Base-by-base conservation (phyloP, 2,329 filamentous ascomycete species). In the Beauveria rudraprayagi region DNA sequence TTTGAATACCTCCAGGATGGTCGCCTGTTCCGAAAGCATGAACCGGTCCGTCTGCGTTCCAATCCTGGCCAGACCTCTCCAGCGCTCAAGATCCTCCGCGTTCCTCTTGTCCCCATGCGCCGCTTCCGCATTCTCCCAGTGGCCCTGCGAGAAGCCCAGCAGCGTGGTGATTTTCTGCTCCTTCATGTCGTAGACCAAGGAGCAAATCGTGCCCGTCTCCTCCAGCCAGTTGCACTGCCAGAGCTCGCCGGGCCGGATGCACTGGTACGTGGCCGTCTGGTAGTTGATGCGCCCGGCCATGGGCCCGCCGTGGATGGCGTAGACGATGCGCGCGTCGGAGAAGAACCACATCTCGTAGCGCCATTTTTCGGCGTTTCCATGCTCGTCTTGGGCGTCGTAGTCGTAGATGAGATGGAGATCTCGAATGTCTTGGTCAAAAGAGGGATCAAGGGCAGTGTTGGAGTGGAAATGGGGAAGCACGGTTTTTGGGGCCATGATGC, bases 151-250 rank as follows among this genome's bases (percentile, higher is more conserved):
- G 63, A 85, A 85, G 0, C 73, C 78, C 6, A 85, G 66, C 65
- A 84, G 65, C 0, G 81, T 83, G 0, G 77, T 81, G 48, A 85
- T 77, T 24, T 70, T 78, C 58, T 74, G 70, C 5, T 34, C 30
- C 30, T 34, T 14, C 10, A 34, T 34, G 1, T 34, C 30, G 11
- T 34, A 34, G 4, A 84, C 80, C 0, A 83, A 68, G 1, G 79
- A 83, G 59, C 78, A 78, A 1, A 85, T 75, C 0, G 81, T 84
- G 0, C 82, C 83, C 0, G 82, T 85, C 69, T 85, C 82, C 62
- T 85, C 81, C 1, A 85, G 76, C 82, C 82, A 85, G 62, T 82
- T 84, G 64, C 80, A 78, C 65, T 85, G 82, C 82, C 82, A 85
- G 0, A 84, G 67, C 67, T 85, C 82, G 1, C 80, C 80, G 0